Evolutionary conservation across 805 yeast species (phyloP), one percentile per base, ranked within the genome.

Genomic region (Yamadazyma paraphyllophila): DNA sequence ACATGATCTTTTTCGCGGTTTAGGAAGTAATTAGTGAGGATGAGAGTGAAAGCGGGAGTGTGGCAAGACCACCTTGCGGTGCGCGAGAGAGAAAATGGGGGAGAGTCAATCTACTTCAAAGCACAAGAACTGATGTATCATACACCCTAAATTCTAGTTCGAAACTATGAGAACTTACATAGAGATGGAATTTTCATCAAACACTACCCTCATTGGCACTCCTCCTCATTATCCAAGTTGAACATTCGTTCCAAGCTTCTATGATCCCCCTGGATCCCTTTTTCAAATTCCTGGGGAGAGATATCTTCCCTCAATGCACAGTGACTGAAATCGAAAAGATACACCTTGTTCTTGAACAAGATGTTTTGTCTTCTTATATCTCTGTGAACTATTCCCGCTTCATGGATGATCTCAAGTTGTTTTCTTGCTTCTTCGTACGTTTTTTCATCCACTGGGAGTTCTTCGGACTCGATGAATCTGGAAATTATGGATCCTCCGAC

Each of bases 291-390:
- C 13, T 3, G 15, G n/a, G 16, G 20, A 11, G 12, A 16, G 7
- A 38, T 7, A 15, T 27, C 15, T n/a, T 38, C 17, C 25, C 15
- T 14, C 41, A 40, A 26, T n/a, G 7, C 16, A 11, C 34, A 31
- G 17, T 41, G 36, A 11, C 44, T 34, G 37, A 41, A 41, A n/a
- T 41, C 44, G 31, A n/a, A 34, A 3, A 41, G 4, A 41, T 41
- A 41, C 12, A 34, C 25, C 20, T 34, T 41, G 7, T 26, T 30
- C 4, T 14, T 24, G 7, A 33, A 34, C 13, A 41, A 29, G 6
- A 41, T 9, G 24, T 41, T 41, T 8, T 5, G 12, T n/a, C 3
- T 9, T 12, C 26, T 29, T 16, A 39, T 31, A 17, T 39, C 43
- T 9, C 36, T 32, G 26, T 39, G 43, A 30, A 39, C 26, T 3